Base-by-base conservation (phyloP, 1,284 basidiomycete species). In the Trichosporon inkin region DNA sequence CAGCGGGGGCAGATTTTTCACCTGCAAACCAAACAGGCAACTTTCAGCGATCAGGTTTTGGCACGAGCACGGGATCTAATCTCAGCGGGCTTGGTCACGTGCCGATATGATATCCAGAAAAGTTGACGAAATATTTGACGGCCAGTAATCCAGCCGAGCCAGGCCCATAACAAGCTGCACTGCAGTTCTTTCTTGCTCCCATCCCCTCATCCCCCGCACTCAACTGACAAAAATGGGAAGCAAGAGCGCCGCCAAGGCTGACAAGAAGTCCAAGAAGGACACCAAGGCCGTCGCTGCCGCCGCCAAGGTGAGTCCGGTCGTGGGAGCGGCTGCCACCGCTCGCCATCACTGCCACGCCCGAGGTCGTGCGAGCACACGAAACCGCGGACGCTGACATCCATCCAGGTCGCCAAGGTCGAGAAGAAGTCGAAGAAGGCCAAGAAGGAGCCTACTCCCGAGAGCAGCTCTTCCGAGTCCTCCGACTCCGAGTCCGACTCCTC, bases 391-490 rank as follows among this genome's bases (percentile, higher is more conserved):
- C 53, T 55, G 37, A 39, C 20, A 14, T 16, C 19, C 13, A 19
- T 37, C 36, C 53, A 52, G 56, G 49, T 28, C 44, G 47, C 47
- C 44, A 41, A 56, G 44, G 55, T 57, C 56, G 52, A 57, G 56
- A 28, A 74, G 70, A 75, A 75, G 65, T 63, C 71, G 40, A 79
- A 79, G 72, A 78, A 79, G 71, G 58, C 69, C 58, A 72, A 73
- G 68, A 78, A 78, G 72, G 78, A 76, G 64, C 73, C 74, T 13
- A 76, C 77, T 40, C 76, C 77, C 55, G 71, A 73, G 62, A 65
- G 65, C 28, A 44, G 38, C 56, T 61, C 62, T 6, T 65, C 67
- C 22, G 63, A 65, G 38, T 72, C 69, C 53, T 59, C 59, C 55
- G 65, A 68, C 52, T 69, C 68, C 49, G 66, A 68, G 35, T 60